Percentiles rank a stretch among this genome's conserved stretches.
Conservation (phyloP, 768 basidiomycete genomes). For the Mycena polygramma region DNA sequence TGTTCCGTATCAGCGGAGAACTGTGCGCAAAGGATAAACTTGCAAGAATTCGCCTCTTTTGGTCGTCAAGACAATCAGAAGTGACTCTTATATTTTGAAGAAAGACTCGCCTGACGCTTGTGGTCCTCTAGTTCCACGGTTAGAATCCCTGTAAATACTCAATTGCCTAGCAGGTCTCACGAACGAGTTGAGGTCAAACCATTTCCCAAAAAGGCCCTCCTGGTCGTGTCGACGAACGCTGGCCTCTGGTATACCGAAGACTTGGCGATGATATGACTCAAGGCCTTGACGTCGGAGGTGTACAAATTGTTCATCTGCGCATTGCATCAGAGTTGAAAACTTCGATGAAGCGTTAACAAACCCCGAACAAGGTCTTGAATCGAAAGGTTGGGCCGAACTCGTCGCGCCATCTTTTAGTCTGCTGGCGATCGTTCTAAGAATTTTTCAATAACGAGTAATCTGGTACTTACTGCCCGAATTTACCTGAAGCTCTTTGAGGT, state of each 20-base stretch:
- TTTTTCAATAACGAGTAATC: background rate
- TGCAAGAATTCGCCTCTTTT: conserved; percentile 14
- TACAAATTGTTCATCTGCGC: conserved; percentile 50
- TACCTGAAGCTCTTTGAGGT: conserved; percentile 42
- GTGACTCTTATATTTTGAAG: background rate
- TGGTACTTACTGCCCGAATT: conserved; percentile 2
- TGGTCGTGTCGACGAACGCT: background rate
- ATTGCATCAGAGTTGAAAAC: background rate
- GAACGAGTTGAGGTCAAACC: background rate
- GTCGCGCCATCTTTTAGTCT: conserved; percentile 51
- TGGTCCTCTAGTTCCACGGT: conserved; percentile 52
- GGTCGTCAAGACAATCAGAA: background rate
- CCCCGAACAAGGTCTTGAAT: conserved; percentile 49
- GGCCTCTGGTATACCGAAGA: conserved; percentile 55
- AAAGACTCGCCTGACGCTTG: conserved; percentile 52
- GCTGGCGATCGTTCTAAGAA: conserved; percentile 7
- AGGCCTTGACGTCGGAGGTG: conserved; percentile 60
- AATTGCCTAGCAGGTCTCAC: too few relatives aligned
- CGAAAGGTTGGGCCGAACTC: conserved; percentile 52
- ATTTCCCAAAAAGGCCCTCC: background rate
- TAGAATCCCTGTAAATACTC: conserved; percentile 48
- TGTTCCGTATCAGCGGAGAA: background rate
- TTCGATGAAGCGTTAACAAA: conserved; percentile 34
- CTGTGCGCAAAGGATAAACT: background rate
- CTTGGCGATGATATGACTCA: conserved; percentile 62